Evolutionary conservation across 352 stramenopile species (phyloP), one percentile per base, ranked within the genome.

Genomic region (Peronospora tabacina): DNA sequence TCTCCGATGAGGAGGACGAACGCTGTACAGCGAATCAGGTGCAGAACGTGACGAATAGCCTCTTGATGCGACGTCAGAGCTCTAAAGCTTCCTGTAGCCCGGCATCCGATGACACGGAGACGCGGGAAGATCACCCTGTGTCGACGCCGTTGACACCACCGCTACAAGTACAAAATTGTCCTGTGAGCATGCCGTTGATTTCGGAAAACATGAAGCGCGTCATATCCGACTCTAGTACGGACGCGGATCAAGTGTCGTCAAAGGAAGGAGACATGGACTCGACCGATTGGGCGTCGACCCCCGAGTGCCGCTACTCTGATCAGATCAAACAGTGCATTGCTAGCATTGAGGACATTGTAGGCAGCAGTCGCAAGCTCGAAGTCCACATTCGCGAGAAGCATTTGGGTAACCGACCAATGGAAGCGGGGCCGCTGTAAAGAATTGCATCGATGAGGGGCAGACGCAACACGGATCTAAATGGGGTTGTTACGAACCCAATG

Each of bases 261-360:
- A 63, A 63, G 17, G 48, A 61, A 49, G 57, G 28, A 47, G 57
- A 44, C 29, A 48, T 39, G 7, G 52, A 63, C 46, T 37, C 34
- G 37, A 58, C 55, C 1, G 55, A 66, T 28, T 63, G 47, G 7
- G 6, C 34, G 49, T 67, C 58, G 11, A 65, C 62, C 12, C 45
- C 63, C 0, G 58, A 71, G 30, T 46, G 50, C 16, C 46, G 55
- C 15, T 71, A 66, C 35, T 46, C 56, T 16, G 46, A 48, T 19
- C 41, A 62, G 38, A 71, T 71, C 46, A 68, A 63, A 20, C 38
- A 63, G 2, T 55, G 44, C 50, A 61, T 66, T 11, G 44, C 42
- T 44, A 60, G 50, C 43, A 71, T 71, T 17, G 54, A 68, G 34
- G 48, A 56, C 13, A 54, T 68, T 11, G 24, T 71, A 39, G 52